phyloP scores from a whole-genome alignment of 495 filamentous ascomycete species.

The Hypomontagnella monticulosa region DNA sequence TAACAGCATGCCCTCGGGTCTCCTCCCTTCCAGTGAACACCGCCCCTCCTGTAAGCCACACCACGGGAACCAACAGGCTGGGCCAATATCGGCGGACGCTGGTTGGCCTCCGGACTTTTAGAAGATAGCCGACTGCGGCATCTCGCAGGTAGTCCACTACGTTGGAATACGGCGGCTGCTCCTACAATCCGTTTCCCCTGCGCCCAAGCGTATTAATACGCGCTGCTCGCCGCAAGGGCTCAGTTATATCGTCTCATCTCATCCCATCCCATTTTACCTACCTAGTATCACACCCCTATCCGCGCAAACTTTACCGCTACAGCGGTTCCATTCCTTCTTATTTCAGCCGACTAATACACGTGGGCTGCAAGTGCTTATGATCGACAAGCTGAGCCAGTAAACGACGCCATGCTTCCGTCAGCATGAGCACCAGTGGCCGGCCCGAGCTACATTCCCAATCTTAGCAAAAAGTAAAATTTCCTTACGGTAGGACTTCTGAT shows the following conservation, averaged over 20 bases:
- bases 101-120: slow-evolving; percentile 13
- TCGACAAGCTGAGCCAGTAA: slow-evolving; percentile 33
- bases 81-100: slow-evolving; percentile 17
- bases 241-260: background rate
- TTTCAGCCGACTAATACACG: slow-evolving; percentile 9
- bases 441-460: slow-evolving; percentile 2
- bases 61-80: slow-evolving; percentile 25
- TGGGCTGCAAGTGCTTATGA: slow-evolving; percentile 9
- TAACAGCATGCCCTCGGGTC: too few species aligned
- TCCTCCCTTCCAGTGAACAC: slow-evolving; percentile 12
- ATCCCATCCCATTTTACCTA: background rate
- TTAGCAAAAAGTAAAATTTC: background rate
- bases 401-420: slow-evolving; percentile 21
- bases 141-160: background rate
- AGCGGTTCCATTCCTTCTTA: slow-evolving; percentile 10
- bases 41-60: slow-evolving; percentile 18
- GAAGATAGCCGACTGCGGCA: too few species aligned
- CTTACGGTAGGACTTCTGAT: slow-evolving; percentile 10
- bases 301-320: background rate
- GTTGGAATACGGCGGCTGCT: too few species aligned
- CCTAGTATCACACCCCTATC: background rate
- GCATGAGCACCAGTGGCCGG: slow-evolving; percentile 3
- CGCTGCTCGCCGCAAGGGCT: background rate
- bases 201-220: slow-evolving; percentile 7
- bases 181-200: background rate